phyloP scores from a whole-genome alignment of 1,284 basidiomycete species.

The Somion occarium region DNA sequence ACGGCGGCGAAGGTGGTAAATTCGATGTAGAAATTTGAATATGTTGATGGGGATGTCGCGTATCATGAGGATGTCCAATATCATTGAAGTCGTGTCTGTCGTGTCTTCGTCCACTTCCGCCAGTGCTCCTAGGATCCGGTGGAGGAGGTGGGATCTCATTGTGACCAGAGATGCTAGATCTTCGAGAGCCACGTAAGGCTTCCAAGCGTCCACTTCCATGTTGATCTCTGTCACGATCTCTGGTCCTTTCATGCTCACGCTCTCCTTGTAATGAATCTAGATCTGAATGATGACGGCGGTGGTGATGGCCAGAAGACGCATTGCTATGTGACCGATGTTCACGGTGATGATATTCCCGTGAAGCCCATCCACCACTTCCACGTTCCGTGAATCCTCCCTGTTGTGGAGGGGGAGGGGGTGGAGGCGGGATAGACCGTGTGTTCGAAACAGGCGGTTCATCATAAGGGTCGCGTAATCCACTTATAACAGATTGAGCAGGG shows the following conservation, averaged over 20 bases:
- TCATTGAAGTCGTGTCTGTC: conserved; percentile 16
- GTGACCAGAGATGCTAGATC: conserved; percentile 22
- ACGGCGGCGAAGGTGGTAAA: conserved; percentile 19
- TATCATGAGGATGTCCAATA: background rate
- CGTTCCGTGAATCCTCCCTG: background rate
- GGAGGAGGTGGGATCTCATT: conserved; percentile 7
- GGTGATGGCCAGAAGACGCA: background rate
- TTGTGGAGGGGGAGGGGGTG: background rate
- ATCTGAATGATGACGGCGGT: conserved; percentile 6
- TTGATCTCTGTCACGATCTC: conserved; percentile 18
- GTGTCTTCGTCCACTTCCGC: conserved; percentile 16
- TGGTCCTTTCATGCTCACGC: conserved; percentile 18
- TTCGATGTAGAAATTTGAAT: conserved; percentile 21
- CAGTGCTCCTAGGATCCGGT: background rate
- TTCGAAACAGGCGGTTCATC: background rate
- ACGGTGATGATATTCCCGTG: background rate
- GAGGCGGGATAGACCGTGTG: background rate
- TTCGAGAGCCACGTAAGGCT: conserved; percentile 20
- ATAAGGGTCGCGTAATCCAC: background rate
- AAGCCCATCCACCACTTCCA: background rate
- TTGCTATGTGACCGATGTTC: background rate
- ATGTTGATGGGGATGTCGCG: conserved; percentile 18
- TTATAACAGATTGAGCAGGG: conserved; percentile 5
- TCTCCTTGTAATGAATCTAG: conserved; percentile 7
- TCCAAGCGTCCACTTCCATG: conserved; percentile 19